Evolutionary conservation across 2,329 filamentous ascomycete species (phyloP).

Genomic region (Phialophora chinensis): DNA sequence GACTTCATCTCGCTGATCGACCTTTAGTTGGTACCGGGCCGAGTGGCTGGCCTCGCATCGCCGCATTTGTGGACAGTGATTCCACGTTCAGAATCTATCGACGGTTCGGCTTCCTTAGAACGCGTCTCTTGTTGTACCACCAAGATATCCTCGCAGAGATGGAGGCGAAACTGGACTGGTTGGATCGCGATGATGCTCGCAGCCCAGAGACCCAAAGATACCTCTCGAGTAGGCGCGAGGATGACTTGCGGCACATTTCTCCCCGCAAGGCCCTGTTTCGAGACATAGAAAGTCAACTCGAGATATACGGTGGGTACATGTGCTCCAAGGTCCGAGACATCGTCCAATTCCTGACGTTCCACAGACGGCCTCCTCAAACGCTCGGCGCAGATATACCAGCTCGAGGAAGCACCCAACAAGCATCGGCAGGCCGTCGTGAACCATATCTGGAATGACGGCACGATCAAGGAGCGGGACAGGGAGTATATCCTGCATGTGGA

Average conservation of each 20-base stretch:
- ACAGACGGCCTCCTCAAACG: constrained; percentile 25
- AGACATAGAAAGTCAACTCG: constrained; percentile 16
- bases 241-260: constrained; percentile 16
- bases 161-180: constrained; percentile 39
- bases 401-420: constrained; percentile 7
- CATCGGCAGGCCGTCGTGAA: constrained; percentile 18
- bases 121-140: constrained; percentile 46
- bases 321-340: no score
- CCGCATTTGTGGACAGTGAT: constrained; percentile 51
- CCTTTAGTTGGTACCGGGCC: neutral
- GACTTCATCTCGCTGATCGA: neutral
- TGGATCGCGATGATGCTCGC: constrained; percentile 21
- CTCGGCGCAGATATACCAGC: constrained; percentile 17
- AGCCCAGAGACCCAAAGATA: neutral
- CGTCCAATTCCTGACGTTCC: neutral
- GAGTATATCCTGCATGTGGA: constrained; percentile 29
- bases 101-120: constrained; percentile 50
- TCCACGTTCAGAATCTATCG: constrained; percentile 52
- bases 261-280: constrained; percentile 15
- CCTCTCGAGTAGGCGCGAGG: constrained; percentile 17
- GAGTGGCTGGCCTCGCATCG: constrained; percentile 21
- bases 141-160: constrained; percentile 42
- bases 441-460: constrained; percentile 26
- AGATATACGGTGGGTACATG: constrained; percentile 18
- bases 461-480: constrained; percentile 12